Evolutionary conservation across 805 yeast species (phyloP).

Genomic region (Tetrapisispora nanseiensis): DNA sequence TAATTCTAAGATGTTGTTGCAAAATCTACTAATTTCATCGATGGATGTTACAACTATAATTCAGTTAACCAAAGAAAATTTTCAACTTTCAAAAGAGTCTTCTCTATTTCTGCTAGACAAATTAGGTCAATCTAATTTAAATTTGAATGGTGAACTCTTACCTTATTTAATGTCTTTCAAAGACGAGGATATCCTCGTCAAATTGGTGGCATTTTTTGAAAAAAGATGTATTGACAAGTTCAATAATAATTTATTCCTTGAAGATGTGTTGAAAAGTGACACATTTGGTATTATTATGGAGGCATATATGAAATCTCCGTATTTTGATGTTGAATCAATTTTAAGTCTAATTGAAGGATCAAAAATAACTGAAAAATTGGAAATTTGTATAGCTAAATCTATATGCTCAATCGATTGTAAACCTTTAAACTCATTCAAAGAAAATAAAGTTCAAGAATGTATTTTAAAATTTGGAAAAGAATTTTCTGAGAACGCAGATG

Average conservation of each 20-base stretch:
- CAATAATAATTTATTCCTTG: constrained; percentile 5
- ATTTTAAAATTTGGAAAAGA: neutral
- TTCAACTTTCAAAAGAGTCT: neutral
- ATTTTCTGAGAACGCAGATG: neutral
- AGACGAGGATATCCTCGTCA: neutral
- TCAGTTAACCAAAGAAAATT: neutral
- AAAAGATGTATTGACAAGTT: constrained; percentile 7
- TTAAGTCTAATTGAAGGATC: neutral
- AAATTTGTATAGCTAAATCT: constrained; percentile 11
- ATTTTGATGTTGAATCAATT: constrained; percentile 6
- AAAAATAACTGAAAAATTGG: neutral
- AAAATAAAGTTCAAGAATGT: neutral
- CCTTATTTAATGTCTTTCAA: neutral
- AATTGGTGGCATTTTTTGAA: neutral
- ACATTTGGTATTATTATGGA: constrained; percentile 5
- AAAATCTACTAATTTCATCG: neutral
- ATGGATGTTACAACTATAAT: neutral
- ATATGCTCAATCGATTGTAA: neutral
- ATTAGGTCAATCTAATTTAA: neutral
- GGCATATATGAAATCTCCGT: constrained; percentile 9
- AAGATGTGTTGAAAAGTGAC: constrained; percentile 2
- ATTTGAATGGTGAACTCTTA: neutral
- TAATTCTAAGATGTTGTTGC: neutral
- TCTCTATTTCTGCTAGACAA: neutral
- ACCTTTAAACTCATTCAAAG: neutral